Conservation (phyloP, 2,329 filamentous ascomycete species). For the Drechslerella dactyloides region DNA sequence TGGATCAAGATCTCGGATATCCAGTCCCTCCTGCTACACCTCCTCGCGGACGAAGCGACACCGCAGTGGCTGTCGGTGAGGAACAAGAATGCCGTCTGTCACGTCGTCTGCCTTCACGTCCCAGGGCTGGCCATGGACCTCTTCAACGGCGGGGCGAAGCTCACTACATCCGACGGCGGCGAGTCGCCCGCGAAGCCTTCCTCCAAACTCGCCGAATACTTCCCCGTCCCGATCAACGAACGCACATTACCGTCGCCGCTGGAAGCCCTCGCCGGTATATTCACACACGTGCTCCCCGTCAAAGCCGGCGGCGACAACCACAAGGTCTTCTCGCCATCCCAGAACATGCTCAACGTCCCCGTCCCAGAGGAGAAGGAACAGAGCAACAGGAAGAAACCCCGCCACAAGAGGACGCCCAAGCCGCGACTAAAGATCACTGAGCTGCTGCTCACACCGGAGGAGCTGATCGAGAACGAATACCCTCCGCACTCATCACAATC, state of each 20-base stretch:
- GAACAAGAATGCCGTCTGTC: conserved; percentile 70
- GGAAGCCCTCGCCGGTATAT: conserved; percentile 68
- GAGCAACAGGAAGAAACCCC: conserved; percentile 62
- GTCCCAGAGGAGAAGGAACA: conserved; percentile 77
- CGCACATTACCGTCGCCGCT: conserved; percentile 57
- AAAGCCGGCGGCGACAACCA: conserved; percentile 85
- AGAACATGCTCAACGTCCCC: conserved; percentile 81
- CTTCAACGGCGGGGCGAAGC: conserved; percentile 70
- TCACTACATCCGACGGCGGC: conserved; percentile 52
- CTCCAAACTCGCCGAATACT: conserved; percentile 35
- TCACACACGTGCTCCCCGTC: conserved; percentile 86
- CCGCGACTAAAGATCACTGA: conserved; percentile 67
- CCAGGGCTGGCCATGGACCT: conserved; percentile 89
- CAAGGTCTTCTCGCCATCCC: conserved; percentile 55
- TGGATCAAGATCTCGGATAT: conserved; percentile 70
- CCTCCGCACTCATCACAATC: conserved; percentile 74
- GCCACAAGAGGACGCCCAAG: conserved; percentile 9
- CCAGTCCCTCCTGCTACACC: conserved; percentile 70
- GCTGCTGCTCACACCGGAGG: conserved; percentile 73
- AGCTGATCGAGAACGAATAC: conserved; percentile 83
- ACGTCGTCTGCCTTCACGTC: conserved; percentile 88
- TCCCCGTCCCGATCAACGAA: conserved; percentile 56
- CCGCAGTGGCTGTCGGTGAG: conserved; percentile 71
- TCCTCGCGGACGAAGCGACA: conserved; percentile 70
- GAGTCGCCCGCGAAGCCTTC: background rate